Conservation (phyloP, 129 eudicot genomes). For the Heracleum sosnowskyi region DNA sequence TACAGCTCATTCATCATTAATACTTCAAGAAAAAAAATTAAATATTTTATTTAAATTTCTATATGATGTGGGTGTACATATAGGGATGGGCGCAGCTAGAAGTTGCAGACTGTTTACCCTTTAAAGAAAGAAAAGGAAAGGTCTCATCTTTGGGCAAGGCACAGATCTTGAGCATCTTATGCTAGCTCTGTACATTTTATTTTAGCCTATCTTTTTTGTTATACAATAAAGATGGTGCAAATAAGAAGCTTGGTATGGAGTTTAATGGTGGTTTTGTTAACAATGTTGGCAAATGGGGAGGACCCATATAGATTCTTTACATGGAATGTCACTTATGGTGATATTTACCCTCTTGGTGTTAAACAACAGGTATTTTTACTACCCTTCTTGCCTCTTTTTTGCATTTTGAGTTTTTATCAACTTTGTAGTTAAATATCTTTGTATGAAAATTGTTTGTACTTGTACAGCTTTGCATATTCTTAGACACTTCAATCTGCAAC, state of each 20-base stretch:
- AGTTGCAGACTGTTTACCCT: neutral
- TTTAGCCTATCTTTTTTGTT: neutral
- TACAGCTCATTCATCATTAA: neutral
- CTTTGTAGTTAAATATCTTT: neutral
- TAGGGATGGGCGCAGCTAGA: slow-evolving; percentile 3
- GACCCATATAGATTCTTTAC: slow-evolving; percentile 4
- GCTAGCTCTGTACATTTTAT: no score
- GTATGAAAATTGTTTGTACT: neutral
- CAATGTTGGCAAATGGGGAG: neutral
- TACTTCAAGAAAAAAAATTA: no score
- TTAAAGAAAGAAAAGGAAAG: neutral
- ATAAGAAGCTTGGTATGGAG: neutral
- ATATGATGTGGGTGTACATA: no score
- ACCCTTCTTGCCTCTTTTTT: no score
- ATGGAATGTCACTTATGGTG: slow-evolving; percentile 9
- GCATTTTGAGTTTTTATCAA: no score
- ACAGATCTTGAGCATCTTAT: neutral
- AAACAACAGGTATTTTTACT: neutral
- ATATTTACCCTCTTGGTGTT: slow-evolving; percentile 8
- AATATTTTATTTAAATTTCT: no score
- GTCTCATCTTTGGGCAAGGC: neutral
- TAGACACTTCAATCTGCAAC: neutral
- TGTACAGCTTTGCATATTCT: neutral
- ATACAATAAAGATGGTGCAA: neutral
- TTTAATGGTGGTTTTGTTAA: neutral